phyloP scores from a whole-genome alignment of 148 eudicot genomes.

The Hydrangea macrophylla region DNA sequence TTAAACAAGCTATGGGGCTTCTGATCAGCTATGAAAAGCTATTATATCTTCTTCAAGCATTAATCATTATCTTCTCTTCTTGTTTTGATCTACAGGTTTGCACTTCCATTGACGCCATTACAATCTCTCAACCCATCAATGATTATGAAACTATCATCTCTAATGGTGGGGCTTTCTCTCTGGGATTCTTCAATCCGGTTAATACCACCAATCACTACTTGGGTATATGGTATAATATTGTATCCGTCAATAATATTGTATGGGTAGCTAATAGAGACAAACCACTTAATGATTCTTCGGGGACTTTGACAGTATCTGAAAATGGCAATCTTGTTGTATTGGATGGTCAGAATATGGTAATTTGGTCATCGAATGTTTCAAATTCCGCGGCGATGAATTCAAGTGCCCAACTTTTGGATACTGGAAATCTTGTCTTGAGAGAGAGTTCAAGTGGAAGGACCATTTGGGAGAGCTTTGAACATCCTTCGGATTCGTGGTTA shows the following conservation, averaged over 20 bases:
- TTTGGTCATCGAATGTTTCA: conserved; percentile 35
- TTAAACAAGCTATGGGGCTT: too few species aligned
- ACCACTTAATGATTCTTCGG: conserved; percentile 23
- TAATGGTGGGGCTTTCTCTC: conserved; percentile 16
- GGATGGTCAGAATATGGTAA: background rate
- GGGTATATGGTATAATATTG: conserved; percentile 30
- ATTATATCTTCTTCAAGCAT: background rate
- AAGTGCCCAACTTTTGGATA: conserved; percentile 24
- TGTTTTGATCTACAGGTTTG: conserved; percentile 6
- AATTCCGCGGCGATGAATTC: background rate
- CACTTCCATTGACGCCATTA: conserved; percentile 15
- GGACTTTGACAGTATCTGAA: conserved; percentile 10
- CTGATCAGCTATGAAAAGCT: too few species aligned
- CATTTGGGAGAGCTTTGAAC: conserved; percentile 36
- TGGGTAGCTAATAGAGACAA: conserved; percentile 31
- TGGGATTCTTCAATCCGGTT: conserved; percentile 33
- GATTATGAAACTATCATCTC: conserved; percentile 25
- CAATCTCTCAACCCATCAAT: conserved; percentile 13
- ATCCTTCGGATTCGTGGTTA: conserved; percentile 24
- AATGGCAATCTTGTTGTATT: conserved; percentile 20
- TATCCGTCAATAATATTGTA: conserved; percentile 14
- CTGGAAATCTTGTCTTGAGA: conserved; percentile 26
- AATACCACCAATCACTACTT: conserved; percentile 16
- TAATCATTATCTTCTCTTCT: background rate
- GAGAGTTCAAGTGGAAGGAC: conserved; percentile 14